These are phyloP conservation scores for Andrographis paniculata DNA, from an alignment of 305 asterid genomes.

Conservation along the genomic window DNA sequence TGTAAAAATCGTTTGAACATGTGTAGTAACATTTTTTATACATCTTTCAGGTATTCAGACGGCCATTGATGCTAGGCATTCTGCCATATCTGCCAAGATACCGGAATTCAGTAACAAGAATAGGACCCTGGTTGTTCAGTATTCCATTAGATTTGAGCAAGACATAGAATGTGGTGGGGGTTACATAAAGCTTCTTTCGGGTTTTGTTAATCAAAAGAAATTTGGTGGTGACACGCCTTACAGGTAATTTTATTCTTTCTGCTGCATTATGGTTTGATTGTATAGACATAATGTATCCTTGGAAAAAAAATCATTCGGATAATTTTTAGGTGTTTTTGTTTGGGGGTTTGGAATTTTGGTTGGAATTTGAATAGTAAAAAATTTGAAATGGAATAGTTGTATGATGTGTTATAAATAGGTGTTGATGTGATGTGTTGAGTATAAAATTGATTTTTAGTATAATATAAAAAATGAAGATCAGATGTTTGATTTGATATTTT, in stretches of 20 bases:
- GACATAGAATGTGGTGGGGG: slow-evolving; percentile 99
- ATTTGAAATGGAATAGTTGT: too few species aligned
- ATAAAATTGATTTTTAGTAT: too few species aligned
- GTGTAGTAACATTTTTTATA: slow-evolving; percentile 9
- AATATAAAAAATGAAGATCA: too few species aligned
- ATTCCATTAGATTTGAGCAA: slow-evolving; percentile 78
- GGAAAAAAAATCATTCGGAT: too few species aligned
- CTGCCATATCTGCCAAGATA: slow-evolving; percentile 81
- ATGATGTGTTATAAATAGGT: too few species aligned
- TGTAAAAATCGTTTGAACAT: too few species aligned
- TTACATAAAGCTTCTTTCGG: slow-evolving; percentile 82
- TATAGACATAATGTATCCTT: too few species aligned
- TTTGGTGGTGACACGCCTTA: slow-evolving; percentile 96
- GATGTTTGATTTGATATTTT: too few species aligned
- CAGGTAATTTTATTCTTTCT: slow-evolving; percentile 36
- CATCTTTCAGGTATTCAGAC: slow-evolving; percentile 70
- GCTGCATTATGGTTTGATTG: neutral
- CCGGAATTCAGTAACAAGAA: slow-evolving; percentile 86
- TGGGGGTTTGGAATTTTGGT: too few species aligned
- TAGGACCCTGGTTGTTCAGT: slow-evolving; percentile 76
- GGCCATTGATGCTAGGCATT: slow-evolving; percentile 71
- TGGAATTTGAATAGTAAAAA: too few species aligned
- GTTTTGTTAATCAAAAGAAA: slow-evolving; percentile 86
- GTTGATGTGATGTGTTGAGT: too few species aligned
- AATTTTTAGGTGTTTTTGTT: too few species aligned